phyloP scores from a whole-genome alignment of 495 filamentous ascomycete species.

The Aspergillus panamensis region DNA sequence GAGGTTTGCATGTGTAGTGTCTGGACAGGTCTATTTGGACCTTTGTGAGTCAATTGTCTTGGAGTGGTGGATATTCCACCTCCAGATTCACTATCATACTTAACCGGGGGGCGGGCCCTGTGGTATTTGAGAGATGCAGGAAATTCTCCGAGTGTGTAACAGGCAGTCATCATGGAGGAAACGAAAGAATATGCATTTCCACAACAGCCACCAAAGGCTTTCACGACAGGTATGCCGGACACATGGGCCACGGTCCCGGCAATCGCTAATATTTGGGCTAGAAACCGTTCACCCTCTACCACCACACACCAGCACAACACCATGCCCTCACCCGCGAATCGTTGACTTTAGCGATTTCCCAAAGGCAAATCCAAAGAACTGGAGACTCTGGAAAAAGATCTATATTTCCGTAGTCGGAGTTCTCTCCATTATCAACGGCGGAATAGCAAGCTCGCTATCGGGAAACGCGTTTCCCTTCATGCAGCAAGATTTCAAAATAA shows the following conservation, averaged over 20 bases:
- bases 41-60: conserved; percentile 4
- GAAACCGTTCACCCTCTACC: background rate
- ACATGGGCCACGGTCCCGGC: background rate
- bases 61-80: background rate
- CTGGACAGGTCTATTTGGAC: conserved; percentile 11
- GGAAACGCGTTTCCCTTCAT: conserved; percentile 58
- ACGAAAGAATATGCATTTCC: background rate
- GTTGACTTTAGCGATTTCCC: conserved; percentile 10
- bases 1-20: conserved; percentile 3
- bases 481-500: conserved; percentile 37
- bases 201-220: background rate
- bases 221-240: background rate
- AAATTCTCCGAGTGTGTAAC: conserved; percentile 2
- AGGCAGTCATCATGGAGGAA: background rate
- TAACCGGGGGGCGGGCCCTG: background rate
- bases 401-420: conserved; percentile 55
- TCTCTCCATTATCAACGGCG: conserved; percentile 65
- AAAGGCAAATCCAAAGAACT: conserved; percentile 13
- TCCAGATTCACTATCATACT: background rate
- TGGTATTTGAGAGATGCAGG: background rate
- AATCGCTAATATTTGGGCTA: background rate
- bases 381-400: conserved; percentile 48
- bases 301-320: background rate
- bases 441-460: conserved; percentile 65
- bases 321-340: background rate